phyloP scores from a whole-genome alignment of 1,284 basidiomycete species.

The Malassezia obtusa region DNA sequence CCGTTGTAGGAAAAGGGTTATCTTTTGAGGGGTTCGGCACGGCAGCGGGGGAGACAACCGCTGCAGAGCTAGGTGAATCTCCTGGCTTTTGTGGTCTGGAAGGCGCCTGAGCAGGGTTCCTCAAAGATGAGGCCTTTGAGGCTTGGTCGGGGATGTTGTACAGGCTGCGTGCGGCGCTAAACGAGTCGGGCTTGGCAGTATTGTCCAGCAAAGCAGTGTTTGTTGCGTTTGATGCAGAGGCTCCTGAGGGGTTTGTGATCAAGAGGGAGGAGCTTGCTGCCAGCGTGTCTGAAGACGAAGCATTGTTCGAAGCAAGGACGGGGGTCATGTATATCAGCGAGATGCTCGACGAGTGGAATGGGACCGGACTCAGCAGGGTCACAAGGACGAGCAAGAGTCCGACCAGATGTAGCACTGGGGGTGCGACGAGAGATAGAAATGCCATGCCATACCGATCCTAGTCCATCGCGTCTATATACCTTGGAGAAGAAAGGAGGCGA shows the following conservation, averaged over 20 bases:
- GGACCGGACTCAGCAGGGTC: constrained; percentile 15
- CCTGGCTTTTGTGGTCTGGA: not conserved
- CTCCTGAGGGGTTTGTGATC: too few species aligned
- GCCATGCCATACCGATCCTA: not conserved
- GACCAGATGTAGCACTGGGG: constrained; percentile 1
- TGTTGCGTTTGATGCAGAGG: too few species aligned
- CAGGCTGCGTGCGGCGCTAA: not conserved
- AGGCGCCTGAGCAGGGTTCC: not conserved
- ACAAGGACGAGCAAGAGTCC: constrained; percentile 6
- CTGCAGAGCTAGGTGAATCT: not conserved
- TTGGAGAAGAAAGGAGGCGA: not conserved
- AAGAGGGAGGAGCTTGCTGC: not conserved
- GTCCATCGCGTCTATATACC: constrained; percentile 1
- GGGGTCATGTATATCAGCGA: constrained; percentile 15
- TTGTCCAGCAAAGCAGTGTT: too few species aligned
- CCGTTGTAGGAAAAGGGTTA: not conserved
- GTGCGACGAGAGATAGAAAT: not conserved
- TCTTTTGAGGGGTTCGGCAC: not conserved
- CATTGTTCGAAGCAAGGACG: not conserved
- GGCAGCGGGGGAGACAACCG: not conserved
- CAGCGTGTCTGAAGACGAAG: not conserved
- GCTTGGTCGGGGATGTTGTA: not conserved
- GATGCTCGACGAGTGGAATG: constrained; percentile 11
- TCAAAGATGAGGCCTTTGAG: not conserved
- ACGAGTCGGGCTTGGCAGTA: not conserved